A percentile compares a stretch with the other conserved stretches of the same genome.
These are phyloP conservation scores for Exserohilum rostratum DNA, from an alignment of 2,329 filamentous ascomycete species.

Conservation along the genomic window DNA sequence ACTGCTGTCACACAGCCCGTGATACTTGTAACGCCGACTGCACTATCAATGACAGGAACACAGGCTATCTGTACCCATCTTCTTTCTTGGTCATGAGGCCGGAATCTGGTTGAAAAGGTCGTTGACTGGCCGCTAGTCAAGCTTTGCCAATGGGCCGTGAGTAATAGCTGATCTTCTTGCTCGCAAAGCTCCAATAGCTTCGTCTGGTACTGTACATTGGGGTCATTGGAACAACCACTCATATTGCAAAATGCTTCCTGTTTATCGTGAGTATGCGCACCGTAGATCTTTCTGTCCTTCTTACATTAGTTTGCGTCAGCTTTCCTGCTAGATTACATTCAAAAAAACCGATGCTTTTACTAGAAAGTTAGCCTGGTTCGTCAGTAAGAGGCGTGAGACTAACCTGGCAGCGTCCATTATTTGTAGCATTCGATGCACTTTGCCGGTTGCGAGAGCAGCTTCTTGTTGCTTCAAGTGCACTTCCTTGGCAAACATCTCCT, in stretches of 20 bases:
- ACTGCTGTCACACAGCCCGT: constrained; percentile 1
- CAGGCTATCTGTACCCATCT: constrained; percentile 4
- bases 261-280: neutral
- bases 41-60: constrained; percentile 2
- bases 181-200: constrained; percentile 3
- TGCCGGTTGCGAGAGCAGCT: neutral
- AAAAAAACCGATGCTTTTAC: constrained; percentile 1
- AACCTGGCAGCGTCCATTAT: constrained; percentile 7
- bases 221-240: constrained; percentile 2
- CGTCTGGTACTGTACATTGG: neutral
- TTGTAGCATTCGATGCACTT: constrained; percentile 1
- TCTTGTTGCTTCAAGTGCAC: constrained; percentile 3
- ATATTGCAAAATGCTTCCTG: constrained; percentile 2
- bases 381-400: neutral
- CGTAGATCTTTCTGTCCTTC: neutral
- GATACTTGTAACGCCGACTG: neutral
- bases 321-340: neutral
- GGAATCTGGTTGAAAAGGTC: neutral
- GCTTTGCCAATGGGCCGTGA: neutral
- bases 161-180: neutral
- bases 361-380: neutral
- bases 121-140: neutral
- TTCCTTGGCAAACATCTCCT: neutral
- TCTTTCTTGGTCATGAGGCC: neutral
- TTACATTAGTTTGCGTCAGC: constrained; percentile 2